Base-by-base conservation (phyloP, 805 yeast genomes). In the Naumovozyma dairenensis region DNA sequence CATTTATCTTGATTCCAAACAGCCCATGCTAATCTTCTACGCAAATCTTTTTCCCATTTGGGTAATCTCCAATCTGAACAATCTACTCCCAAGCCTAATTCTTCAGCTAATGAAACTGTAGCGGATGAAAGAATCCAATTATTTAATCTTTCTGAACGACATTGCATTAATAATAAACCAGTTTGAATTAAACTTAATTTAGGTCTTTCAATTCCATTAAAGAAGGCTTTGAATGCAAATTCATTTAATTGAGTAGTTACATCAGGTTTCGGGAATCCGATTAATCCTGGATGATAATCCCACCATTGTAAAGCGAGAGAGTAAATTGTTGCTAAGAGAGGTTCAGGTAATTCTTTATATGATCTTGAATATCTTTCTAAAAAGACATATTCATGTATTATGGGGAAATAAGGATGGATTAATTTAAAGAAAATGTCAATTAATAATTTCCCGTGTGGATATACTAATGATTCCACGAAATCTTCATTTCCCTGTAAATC, bases 11-110 rank as follows among this genome's bases (percentile, higher is more conserved):
- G 94, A 33, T 81, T 65, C 66, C 75, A 89, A 1, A 86, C 92
- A 0, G 96, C 96, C 97, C 98, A 89, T 1, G 96, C 94, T 31
- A 89, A 60, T 38, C 97, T 66, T 46, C 84, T 72, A 33, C 98
- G 67, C 31, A 89, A 60, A 5, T 94, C 93, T 32, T 94, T 67
- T 52, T 89, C 98, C 97, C 97, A 92, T 46, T 80, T 78, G 0
- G 97, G 97, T 22, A 89, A 60, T 48, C 81, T 77, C 98, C 98
- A 89, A 43, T 71, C 72, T 37, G 80, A 76, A 49, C 96, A 87
- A 51, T 87, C 89, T n/a, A 84, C 65, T 0, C 95, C 94, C 8
- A 89, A 63, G 0, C 97, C 96, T 13, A 89, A 63, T 45, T 89
- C 94, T 57, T 89, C 96, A 1, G 96, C 78, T 14, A 87, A 59